Evolutionary conservation across 495 filamentous ascomycete genomes (phyloP).

Genomic region (Penicillium coprophilum): DNA sequence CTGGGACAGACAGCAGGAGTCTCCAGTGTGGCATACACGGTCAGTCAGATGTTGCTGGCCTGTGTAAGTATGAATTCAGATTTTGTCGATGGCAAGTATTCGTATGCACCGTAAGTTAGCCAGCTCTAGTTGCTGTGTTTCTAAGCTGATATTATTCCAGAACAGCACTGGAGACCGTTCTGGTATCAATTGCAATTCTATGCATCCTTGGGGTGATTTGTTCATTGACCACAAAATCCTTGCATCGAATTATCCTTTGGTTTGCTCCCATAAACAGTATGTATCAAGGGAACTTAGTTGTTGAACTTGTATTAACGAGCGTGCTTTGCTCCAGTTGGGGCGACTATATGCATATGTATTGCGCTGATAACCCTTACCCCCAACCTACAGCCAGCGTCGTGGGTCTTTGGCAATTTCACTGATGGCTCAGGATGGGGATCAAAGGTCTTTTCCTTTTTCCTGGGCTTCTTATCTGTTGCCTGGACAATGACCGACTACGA

Average conservation of each 20-base stretch:
- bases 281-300: constrained; percentile 7
- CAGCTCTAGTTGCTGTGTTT: background rate
- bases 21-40: constrained; percentile 55
- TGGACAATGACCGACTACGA: constrained; percentile 81
- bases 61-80: constrained; percentile 56
- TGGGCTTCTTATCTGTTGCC: constrained; percentile 69
- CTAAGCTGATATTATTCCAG: constrained; percentile 35
- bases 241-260: constrained; percentile 66
- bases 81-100: constrained; percentile 44
- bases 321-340: constrained; percentile 39
- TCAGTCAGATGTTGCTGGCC: constrained; percentile 60
- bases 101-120: constrained; percentile 45
- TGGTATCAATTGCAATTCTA: constrained; percentile 58
- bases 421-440: constrained; percentile 68
- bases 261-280: constrained; percentile 72
- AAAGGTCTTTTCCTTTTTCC: constrained; percentile 62
- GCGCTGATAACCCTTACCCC: constrained; percentile 61
- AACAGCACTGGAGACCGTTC: constrained; percentile 60
- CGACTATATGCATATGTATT: constrained; percentile 61
- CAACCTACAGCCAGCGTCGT: constrained; percentile 60
- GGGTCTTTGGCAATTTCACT: constrained; percentile 66
- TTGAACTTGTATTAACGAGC: background rate
- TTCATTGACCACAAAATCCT: constrained; percentile 62
- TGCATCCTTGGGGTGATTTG: constrained; percentile 61
- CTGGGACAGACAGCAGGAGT: constrained; percentile 61